Evolutionary conservation across 2,329 filamentous ascomycete species (phyloP).

Genomic region (Capronia coronata): DNA sequence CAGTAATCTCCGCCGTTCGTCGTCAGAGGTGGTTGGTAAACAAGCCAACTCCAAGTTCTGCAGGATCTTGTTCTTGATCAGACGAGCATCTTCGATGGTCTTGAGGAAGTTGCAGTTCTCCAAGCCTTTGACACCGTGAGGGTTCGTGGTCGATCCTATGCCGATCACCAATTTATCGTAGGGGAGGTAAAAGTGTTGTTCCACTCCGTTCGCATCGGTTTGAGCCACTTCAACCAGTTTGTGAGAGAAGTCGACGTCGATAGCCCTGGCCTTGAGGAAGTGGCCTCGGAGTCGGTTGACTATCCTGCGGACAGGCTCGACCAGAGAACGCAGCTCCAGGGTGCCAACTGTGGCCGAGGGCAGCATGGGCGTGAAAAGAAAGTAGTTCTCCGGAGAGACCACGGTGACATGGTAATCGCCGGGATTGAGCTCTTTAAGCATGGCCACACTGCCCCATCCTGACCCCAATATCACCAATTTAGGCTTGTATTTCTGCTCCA

Average conservation of each 20-base stretch:
- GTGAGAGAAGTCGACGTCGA: conserved; percentile 84
- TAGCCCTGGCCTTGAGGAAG: conserved; percentile 79
- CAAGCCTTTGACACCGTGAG: conserved; percentile 89
- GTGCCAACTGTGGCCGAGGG: conserved; percentile 96
- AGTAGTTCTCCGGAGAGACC: conserved; percentile 91
- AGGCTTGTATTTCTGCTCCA: conserved; percentile 74
- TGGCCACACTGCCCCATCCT: conserved; percentile 88
- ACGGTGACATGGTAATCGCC: conserved; percentile 95
- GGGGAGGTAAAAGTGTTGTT: conserved; percentile 80
- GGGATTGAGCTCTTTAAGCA: conserved; percentile 82
- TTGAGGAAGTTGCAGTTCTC: conserved; percentile 94
- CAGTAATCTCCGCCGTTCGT: conserved; percentile 76
- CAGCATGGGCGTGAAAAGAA: conserved; percentile 96
- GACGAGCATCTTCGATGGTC: conserved; percentile 83
- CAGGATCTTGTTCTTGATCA: conserved; percentile 81
- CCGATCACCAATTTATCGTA: conserved; percentile 95
- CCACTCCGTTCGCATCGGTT: conserved; percentile 61
- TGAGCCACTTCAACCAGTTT: conserved; percentile 86
- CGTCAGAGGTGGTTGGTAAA: conserved; percentile 83
- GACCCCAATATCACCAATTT: conserved; percentile 87
- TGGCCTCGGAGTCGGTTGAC: conserved; percentile 72
- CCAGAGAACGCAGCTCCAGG: conserved; percentile 78
- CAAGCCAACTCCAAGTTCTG: conserved; percentile 85
- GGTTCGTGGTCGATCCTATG: conserved; percentile 84
- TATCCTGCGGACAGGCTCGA: conserved; percentile 87